A percentile compares a stretch with the other conserved stretches of the same genome.
These are phyloP conservation scores for Yamadazyma diospyri DNA, from an alignment of 1,139 yeast genomes.

Conservation along the genomic window DNA sequence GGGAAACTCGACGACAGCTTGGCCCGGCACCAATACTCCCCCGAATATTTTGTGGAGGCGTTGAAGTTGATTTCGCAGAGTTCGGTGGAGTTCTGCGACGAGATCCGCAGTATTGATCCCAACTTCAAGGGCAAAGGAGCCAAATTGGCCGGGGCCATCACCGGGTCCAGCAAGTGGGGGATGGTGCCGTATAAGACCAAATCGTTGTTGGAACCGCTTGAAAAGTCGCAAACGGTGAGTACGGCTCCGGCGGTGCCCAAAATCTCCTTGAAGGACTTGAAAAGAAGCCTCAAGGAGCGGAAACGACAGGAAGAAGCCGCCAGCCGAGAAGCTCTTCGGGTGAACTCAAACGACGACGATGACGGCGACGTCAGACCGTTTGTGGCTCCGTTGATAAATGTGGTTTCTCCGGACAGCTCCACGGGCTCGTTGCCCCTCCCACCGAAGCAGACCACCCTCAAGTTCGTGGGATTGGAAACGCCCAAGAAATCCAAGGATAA, in stretches of 20 bases:
- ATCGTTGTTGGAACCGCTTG: constrained; percentile 36
- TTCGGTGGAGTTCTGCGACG: constrained; percentile 36
- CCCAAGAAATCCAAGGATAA: constrained; percentile 13
- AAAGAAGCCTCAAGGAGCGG: constrained; percentile 22
- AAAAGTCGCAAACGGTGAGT: constrained; percentile 15
- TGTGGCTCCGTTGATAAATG: constrained; percentile 11
- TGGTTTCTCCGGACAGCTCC: constrained; percentile 8
- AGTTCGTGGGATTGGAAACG: constrained; percentile 27
- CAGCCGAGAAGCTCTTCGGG: neutral
- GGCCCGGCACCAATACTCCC: constrained; percentile 20
- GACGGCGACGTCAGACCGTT: neutral
- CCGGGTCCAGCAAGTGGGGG: constrained; percentile 44
- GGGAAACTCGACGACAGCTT: constrained; percentile 16
- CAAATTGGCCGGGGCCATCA: constrained; percentile 42
- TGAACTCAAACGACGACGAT: neutral
- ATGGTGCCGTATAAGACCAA: constrained; percentile 40
- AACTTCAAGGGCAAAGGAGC: constrained; percentile 44
- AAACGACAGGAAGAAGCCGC: constrained; percentile 7
- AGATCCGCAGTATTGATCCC: constrained; percentile 37
- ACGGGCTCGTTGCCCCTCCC: constrained; percentile 9
- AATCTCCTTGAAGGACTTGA: constrained; percentile 37
- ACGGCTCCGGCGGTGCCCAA: constrained; percentile 14
- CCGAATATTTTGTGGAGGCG: constrained; percentile 29
- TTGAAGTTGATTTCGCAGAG: constrained; percentile 36
- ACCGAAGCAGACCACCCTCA: constrained; percentile 19